Percentiles rank a stretch among this genome's conserved stretches.
Conservation (phyloP, 768 basidiomycete species). For the Kwoniella sp. region DNA sequence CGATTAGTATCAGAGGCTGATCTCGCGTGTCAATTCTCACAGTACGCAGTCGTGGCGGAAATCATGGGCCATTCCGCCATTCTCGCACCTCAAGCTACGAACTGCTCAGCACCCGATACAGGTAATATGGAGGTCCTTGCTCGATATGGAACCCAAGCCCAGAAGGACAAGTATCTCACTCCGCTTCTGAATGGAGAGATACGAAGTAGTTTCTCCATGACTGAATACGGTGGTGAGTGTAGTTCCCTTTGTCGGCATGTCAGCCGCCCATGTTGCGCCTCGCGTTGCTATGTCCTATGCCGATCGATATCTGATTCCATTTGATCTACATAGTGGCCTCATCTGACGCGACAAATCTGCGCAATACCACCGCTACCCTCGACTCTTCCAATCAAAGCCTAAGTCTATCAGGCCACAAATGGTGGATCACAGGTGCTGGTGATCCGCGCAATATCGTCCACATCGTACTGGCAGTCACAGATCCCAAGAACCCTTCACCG, state of each 20-base stretch:
- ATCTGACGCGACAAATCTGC: slow-evolving; percentile 87
- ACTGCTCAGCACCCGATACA: slow-evolving; percentile 95
- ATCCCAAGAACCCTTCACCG: slow-evolving; percentile 72
- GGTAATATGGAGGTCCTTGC: slow-evolving; percentile 99
- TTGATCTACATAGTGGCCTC: slow-evolving; percentile 70
- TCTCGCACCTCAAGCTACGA: slow-evolving; percentile 80
- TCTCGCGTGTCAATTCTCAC: too few relatives aligned
- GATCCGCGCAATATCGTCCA: slow-evolving; percentile 87
- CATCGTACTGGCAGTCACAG: slow-evolving; percentile 81
- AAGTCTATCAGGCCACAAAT: slow-evolving; percentile 92
- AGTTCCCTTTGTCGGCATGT: background rate
- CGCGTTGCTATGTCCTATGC: too few relatives aligned
- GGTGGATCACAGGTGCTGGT: slow-evolving; percentile 96
- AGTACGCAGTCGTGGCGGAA: slow-evolving; percentile 99
- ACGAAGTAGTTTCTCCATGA: slow-evolving; percentile 90
- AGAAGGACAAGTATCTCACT: slow-evolving; percentile 85
- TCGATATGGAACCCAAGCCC: slow-evolving; percentile 84
- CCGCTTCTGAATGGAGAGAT: slow-evolving; percentile 91
- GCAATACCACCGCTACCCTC: slow-evolving; percentile 74
- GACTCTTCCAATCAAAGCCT: slow-evolving; percentile 79
- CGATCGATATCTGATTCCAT: too few relatives aligned
- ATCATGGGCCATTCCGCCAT: slow-evolving; percentile 80
- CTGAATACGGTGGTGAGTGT: slow-evolving; percentile 77
- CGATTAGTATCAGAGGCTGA: too few relatives aligned
- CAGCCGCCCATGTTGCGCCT: too few relatives aligned